phyloP scores from a whole-genome alignment of 192 early-diverging fungal genomes.

The Entomortierella chlamydospora region DNA sequence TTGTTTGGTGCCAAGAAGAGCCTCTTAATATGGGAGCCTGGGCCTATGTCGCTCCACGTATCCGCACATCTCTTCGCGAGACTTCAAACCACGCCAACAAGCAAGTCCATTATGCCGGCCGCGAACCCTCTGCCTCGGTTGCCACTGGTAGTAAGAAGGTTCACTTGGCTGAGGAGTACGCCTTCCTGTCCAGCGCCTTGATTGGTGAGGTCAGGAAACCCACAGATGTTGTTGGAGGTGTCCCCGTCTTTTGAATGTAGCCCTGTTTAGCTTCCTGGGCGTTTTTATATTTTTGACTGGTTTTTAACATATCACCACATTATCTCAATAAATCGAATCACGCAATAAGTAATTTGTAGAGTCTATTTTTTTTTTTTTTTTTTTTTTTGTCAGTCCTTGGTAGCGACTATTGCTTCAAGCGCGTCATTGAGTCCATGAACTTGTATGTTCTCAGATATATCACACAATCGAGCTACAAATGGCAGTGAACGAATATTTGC shows the following conservation, averaged over 20 bases:
- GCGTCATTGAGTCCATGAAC: not conserved
- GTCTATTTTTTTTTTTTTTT: no score
- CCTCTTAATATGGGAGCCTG: constrained; percentile 94
- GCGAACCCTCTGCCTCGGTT: constrained; percentile 88
- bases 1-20: constrained; percentile 97
- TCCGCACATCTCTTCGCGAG: constrained; percentile 82
- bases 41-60: constrained; percentile 87
- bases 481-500: not conserved
- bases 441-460: not conserved
- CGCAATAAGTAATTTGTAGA: no score
- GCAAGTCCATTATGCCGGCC: constrained; percentile 70
- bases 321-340: no score
- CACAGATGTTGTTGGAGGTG: constrained; percentile 73
- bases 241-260: constrained; percentile 66
- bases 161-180: constrained; percentile 87
- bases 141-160: constrained; percentile 97
- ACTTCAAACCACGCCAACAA: constrained; percentile 75
- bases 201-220: constrained; percentile 76
- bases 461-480: not conserved
- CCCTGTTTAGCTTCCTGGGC: not conserved
- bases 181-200: constrained; percentile 75
- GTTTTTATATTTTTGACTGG: no score
- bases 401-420: not conserved
- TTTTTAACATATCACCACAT: no score
- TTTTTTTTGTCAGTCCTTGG: not conserved